Percentiles rank a stretch among this genome's conserved stretches.
Evolutionary conservation across 768 basidiomycete species (phyloP).

Genomic region (Kwoniella shandongensis): DNA sequence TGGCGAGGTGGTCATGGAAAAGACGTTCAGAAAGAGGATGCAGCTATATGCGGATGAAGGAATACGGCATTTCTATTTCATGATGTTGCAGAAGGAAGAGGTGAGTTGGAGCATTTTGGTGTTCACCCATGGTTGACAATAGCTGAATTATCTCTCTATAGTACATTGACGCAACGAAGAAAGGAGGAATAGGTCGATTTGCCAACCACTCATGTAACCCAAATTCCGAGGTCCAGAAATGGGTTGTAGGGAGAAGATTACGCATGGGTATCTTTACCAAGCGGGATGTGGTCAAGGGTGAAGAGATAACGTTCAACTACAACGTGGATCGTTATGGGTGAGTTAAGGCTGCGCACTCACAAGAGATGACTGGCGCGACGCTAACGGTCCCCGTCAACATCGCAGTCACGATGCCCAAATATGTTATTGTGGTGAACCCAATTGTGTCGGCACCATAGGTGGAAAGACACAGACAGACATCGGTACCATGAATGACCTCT

Average conservation of each 20-base stretch:
- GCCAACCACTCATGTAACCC: constrained; percentile 97
- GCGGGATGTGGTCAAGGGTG: constrained; percentile 65
- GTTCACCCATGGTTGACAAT: too few relatives aligned
- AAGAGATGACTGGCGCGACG: too few relatives aligned
- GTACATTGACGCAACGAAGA: constrained; percentile 98
- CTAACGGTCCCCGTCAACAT: background rate
- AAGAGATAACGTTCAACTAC: constrained; percentile 97
- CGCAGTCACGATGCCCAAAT: constrained; percentile 85
- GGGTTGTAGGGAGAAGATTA: constrained; percentile 84
- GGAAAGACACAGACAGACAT: constrained; percentile 98
- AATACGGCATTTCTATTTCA: constrained; percentile 96
- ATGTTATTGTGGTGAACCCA: constrained; percentile 92
- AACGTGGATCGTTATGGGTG: constrained; percentile 99
- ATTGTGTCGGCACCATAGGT: constrained; percentile 93
- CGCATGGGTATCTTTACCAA: constrained; percentile 99
- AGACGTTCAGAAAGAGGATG: constrained; percentile 89
- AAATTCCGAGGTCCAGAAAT: constrained; percentile 97
- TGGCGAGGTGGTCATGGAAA: constrained; percentile 87
- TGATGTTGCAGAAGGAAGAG: constrained; percentile 99
- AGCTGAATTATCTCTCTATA: constrained; percentile 4
- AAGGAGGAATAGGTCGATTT: constrained; percentile 93
- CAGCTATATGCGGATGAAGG: constrained; percentile 88
- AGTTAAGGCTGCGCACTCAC: constrained; percentile 47
- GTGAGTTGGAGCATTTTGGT: constrained; percentile 63
- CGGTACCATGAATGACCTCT: constrained; percentile 88